Evolutionary conservation across 495 filamentous ascomycete species (phyloP), one percentile per base, ranked within the genome.

Genomic region (Emericellopsis terricola): DNA sequence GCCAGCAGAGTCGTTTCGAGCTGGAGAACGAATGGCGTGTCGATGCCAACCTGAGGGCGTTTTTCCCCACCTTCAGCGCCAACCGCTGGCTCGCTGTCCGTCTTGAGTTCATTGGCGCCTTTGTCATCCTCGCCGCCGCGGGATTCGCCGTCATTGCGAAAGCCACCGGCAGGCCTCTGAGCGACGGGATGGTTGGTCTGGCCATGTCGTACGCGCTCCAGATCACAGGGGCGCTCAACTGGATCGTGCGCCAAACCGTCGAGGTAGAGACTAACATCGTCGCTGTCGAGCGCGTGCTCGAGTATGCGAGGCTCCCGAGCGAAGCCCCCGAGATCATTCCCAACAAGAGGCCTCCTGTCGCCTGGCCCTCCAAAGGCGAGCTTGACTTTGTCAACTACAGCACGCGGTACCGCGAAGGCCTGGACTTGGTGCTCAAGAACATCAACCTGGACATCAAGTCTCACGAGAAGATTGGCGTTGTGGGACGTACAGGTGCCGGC

Each of bases 241-340:
- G 89, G 89, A 94, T 99, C 46, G 91, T 99, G 29, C 78, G 91
- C 35, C 91, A 99, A 59, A 94, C 89, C 3, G 91, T 99, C 11
- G 91, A 99, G 56, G 91, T 96, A 19, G 91, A 99, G 64, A 96
- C 89, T 24, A 99, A 99, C 56, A 96, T 96, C 41, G 87, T 99
- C 37, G 93, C 91, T 8, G 91, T 99, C 35, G 91, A 99, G 68
- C 78, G 91, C 39, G 83, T 96, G 28, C 75, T 96, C 38, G 91
- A 99, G 57, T 99, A 99, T 53, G 81, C 89, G 37, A 70, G 70
- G 41, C 70, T 96, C 41, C 89, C 89, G 19, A 89, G 81, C 53
- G 91, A 99, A 59, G 89, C 91, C 31, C 83, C 85, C 15, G 91
- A 99, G 45, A 78, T 94, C 38, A 80, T 99, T 39, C 79, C 79